Evolutionary conservation across 768 basidiomycete genomes (phyloP).

Genomic region (Hypholoma sublateritium): DNA sequence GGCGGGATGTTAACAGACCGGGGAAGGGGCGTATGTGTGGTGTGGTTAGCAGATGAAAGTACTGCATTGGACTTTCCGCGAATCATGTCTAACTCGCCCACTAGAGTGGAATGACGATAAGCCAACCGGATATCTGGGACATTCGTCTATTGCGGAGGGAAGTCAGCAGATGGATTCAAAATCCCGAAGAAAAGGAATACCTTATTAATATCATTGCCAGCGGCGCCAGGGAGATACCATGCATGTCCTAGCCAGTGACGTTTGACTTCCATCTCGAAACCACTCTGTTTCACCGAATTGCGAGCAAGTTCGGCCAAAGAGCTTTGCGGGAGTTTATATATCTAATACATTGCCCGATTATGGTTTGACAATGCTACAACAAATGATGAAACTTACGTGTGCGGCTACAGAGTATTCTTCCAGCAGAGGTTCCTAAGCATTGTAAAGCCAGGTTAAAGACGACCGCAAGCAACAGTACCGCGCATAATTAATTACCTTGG

Average conservation of each 20-base stretch:
- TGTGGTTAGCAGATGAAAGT: constrained; percentile 10
- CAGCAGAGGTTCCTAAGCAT: constrained; percentile 77
- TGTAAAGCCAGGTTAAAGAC: neutral
- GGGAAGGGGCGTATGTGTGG: constrained; percentile 4
- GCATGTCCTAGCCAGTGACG: constrained; percentile 91
- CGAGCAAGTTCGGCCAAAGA: constrained; percentile 96
- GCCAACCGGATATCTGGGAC: constrained; percentile 89
- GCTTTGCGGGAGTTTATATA: constrained; percentile 94
- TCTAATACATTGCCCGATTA: constrained; percentile 44
- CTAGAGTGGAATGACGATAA: constrained; percentile 88
- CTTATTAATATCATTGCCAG: constrained; percentile 96
- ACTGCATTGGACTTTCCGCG: constrained; percentile 24
- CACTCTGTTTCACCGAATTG: constrained; percentile 95
- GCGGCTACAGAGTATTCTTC: constrained; percentile 99
- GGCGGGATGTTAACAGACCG: constrained; percentile 22
- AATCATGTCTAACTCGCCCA: constrained; percentile 82
- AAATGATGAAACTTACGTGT: constrained; percentile 54
- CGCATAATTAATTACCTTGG: constrained; percentile 57
- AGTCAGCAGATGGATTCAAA: neutral
- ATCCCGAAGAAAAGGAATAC: constrained; percentile 34
- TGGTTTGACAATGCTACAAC: neutral
- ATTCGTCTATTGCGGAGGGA: constrained; percentile 68
- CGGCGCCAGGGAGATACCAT: constrained; percentile 92
- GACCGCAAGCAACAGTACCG: neutral
- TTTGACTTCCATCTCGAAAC: constrained; percentile 98